Base-by-base conservation (phyloP, 208 protist species). In the Kentomonas sorsogonicus region DNA sequence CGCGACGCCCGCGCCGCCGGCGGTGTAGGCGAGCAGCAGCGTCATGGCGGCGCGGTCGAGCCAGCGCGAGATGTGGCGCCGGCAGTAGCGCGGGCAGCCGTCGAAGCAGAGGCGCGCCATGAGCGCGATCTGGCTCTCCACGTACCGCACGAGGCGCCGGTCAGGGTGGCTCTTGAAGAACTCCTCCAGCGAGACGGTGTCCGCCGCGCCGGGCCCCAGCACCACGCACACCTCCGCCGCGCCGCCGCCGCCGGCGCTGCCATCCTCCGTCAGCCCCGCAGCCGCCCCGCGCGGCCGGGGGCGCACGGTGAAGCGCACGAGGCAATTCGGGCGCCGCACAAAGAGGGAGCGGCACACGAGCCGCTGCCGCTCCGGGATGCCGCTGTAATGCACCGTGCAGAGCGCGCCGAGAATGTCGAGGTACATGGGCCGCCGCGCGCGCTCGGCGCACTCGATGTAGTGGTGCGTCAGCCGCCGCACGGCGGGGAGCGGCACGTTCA, bases 51-150 rank as follows among this genome's bases (percentile, higher is more conserved):
- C 70, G 11, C 55, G 22, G 20, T 73, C 57, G 29, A 91, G 78
- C 23, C 77, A 45, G 30, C 63, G 65, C 9, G 30, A 29, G 9
- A 88, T 77, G n/a, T 65, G 70, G 16, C 63, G 62, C 38, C 54
- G 62, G 69, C 77, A 88, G 31, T 74, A 20, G 20, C 29, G 5
- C n/a, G 84, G 69, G 63, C 71, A 81, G 30, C 80, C 77, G 58
- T 82, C 74, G 62, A 78, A 83, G 68, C 75, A 86, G n/a, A 88
- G 50, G 0, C 69, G 53, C 27, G 71, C 74, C 29, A 88, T 60
- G 22, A 91, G 65, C 4, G 77, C 57, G 20, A 91, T 71, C 55
- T 83, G 77, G 22, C 66, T 71, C 25, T 72, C 44, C 20, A 86
- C 64, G 43, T 74, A 91, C 2, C 60, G 27, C 0, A 65, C 41